These are phyloP conservation scores for Biscogniauxia marginata DNA, from an alignment of 2,329 filamentous ascomycete species.

Conservation along the genomic window DNA sequence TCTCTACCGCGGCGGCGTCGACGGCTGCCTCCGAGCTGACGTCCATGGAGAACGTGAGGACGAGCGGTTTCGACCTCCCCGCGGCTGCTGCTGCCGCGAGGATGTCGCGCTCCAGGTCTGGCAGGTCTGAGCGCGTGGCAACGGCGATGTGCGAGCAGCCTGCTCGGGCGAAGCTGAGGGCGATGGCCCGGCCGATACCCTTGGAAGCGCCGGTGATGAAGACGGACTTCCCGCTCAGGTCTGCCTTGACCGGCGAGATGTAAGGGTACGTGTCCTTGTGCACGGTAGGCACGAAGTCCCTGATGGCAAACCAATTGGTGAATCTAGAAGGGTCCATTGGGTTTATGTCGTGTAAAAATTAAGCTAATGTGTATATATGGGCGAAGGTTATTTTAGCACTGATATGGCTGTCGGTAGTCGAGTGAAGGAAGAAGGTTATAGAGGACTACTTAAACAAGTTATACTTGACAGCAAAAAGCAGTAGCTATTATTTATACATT, in stretches of 20 bases:
- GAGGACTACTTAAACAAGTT: too few species aligned
- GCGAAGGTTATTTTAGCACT: too few species aligned
- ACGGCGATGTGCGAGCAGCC: slow-evolving; percentile 47
- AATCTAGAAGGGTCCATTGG: slow-evolving; percentile 4
- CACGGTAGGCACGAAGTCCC: slow-evolving; percentile 14
- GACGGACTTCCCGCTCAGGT: slow-evolving; percentile 21
- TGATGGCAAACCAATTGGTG: slow-evolving; percentile 16
- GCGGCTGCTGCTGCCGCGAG: slow-evolving; percentile 28
- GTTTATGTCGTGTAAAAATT: too few species aligned
- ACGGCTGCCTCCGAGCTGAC: slow-evolving; percentile 28
- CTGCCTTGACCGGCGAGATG: slow-evolving; percentile 10
- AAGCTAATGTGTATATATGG: too few species aligned
- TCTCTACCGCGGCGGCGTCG: slow-evolving; percentile 20
- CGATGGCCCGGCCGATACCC: slow-evolving; percentile 46
- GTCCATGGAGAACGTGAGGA: slow-evolving; percentile 30
- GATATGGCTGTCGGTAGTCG: too few species aligned
- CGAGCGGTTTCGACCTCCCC: slow-evolving; percentile 17
- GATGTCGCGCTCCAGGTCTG: slow-evolving; percentile 34
- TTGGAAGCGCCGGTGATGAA: slow-evolving; percentile 49
- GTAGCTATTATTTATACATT: too few species aligned
- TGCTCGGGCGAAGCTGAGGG: slow-evolving; percentile 48
- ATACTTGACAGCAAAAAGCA: too few species aligned
- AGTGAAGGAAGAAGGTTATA: too few species aligned
- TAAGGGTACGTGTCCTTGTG: slow-evolving; percentile 27
- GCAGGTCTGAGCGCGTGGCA: slow-evolving; percentile 44